phyloP scores from a whole-genome alignment of 2,329 filamentous ascomycete species.

The Bipolaris zeicola region DNA sequence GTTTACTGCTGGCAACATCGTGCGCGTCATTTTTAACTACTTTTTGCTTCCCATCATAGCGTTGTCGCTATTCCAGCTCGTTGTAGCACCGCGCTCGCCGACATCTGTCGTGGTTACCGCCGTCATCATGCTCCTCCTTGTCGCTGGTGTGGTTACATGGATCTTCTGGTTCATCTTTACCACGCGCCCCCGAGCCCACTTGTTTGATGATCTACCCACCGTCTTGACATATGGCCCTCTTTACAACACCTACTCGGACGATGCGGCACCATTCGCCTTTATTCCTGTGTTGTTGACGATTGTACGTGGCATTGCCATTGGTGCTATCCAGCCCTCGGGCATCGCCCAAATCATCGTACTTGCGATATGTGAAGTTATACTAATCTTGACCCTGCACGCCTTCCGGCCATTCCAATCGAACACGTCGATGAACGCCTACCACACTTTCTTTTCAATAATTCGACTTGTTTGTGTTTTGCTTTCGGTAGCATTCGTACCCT shows the following conservation, averaged over 20 bases:
- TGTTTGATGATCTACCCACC: conserved; percentile 92
- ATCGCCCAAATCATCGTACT: conserved; percentile 91
- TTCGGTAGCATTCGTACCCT: conserved; percentile 75
- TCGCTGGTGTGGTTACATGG: conserved; percentile 77
- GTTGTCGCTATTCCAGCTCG: conserved; percentile 88
- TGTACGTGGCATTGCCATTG: conserved; percentile 85
- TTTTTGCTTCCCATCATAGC: conserved; percentile 87
- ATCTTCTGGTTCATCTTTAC: conserved; percentile 79
- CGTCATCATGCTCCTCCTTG: conserved; percentile 71
- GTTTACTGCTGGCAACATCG: conserved; percentile 64
- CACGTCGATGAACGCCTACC: conserved; percentile 97
- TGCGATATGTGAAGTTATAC: conserved; percentile 91
- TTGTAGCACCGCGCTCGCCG: conserved; percentile 71
- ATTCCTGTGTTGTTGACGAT: conserved; percentile 85
- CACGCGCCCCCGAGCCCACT: conserved; percentile 79
- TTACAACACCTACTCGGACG: conserved; percentile 97
- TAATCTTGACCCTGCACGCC: conserved; percentile 83
- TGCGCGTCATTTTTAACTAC: conserved; percentile 90
- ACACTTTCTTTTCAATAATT: conserved; percentile 79
- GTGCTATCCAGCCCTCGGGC: conserved; percentile 88
- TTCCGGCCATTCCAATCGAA: conserved; percentile 89
- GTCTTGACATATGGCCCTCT: conserved; percentile 88
- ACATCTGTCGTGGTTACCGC: conserved; percentile 75
- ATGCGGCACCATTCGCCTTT: conserved; percentile 86
- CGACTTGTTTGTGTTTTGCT: conserved; percentile 69